A percentile compares a stretch with the other conserved stretches of the same genome.
Conservation (phyloP, 1,284 basidiomycete species). For the Moesziomyces sp. region DNA sequence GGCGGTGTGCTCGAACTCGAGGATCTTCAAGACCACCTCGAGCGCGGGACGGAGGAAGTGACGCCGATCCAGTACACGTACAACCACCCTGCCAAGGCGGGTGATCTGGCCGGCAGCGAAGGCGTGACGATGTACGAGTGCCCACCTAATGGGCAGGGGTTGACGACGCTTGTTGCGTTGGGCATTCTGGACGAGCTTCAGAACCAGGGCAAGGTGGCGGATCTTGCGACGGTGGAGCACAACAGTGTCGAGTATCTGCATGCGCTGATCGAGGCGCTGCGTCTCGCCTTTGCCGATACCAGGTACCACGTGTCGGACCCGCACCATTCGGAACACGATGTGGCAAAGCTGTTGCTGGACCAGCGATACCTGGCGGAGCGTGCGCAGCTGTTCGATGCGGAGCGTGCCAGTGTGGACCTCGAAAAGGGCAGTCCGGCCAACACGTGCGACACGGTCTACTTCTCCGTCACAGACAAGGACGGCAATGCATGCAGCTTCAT, state of each 20-base stretch:
- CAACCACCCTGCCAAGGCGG: slow-evolving; percentile 63
- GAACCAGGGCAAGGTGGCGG: slow-evolving; percentile 76
- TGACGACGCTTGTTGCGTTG: slow-evolving; percentile 90
- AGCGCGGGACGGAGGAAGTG: slow-evolving; percentile 75
- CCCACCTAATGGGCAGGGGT: slow-evolving; percentile 93
- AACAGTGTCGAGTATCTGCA: slow-evolving; percentile 90
- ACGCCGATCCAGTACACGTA: slow-evolving; percentile 92
- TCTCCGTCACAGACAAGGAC: slow-evolving; percentile 76
- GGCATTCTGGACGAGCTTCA: slow-evolving; percentile 90
- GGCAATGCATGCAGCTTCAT: slow-evolving; percentile 96
- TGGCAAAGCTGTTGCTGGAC: slow-evolving; percentile 67
- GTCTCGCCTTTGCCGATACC: slow-evolving; percentile 82
- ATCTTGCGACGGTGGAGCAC: slow-evolving; percentile 82
- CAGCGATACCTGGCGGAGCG: slow-evolving; percentile 83
- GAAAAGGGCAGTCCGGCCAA: slow-evolving; percentile 81
- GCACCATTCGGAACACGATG: slow-evolving; percentile 76
- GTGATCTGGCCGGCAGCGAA: slow-evolving; percentile 70
- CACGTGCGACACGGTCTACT: slow-evolving; percentile 92
- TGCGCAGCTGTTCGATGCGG: slow-evolving; percentile 81
- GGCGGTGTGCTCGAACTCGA: slow-evolving; percentile 90
- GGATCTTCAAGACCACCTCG: slow-evolving; percentile 80
- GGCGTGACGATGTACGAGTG: slow-evolving; percentile 73
- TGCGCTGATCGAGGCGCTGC: slow-evolving; percentile 80
- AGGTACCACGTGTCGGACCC: slow-evolving; percentile 91
- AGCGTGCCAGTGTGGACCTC: slow-evolving; percentile 75